Evolutionary conservation across 331 rosid species (phyloP), one percentile per base, ranked within the genome.

Genomic region (Acacia concinna): DNA sequence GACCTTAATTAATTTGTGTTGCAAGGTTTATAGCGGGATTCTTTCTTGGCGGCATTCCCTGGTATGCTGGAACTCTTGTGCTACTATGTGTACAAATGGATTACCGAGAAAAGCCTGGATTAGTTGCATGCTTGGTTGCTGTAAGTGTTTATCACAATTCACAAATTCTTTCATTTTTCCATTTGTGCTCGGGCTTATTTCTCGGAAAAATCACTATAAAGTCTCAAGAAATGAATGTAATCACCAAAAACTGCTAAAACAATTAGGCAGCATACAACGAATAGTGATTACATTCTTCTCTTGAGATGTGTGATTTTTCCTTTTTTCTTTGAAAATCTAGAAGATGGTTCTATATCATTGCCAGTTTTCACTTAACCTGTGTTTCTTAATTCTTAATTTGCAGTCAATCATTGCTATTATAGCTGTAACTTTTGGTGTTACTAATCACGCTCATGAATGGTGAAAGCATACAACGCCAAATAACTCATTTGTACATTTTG

Each of bases 71-170:
- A 89, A 11, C 93, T 69, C 79, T 94, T 68, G 57, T 94, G 37
- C 74, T 92, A 10, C 88, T 90, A 52, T 94, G 86, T 73, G 84
- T 83, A 21, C 91, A 43, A 3, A 89, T 90, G 84, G 98, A 94
- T 83, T 74, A 82, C 81, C 78, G 97, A 64, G 98, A 94, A 77
- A 91, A 91, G 78, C 89, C 97, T 74, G 98, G 98, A 80, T 85
- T 87, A 72, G 87, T 90, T 74, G 97, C 98, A 1, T 94, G 98
- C 83, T 37, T 81, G 6, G 38, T 94, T 57, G 97, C 90, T 67
- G 98, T 94, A 91, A 90, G 98, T 93, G 44, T 75, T 64, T 57
- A 3, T 25, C 8, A 12, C 23, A 25, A 27, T 7, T 54, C 14
- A 1, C 31, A 8, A 15, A 35, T 49, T 69, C 4, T 68, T 79